These are phyloP conservation scores for Nidula niveotomentosa DNA, from an alignment of 1,284 basidiomycete genomes.

Conservation along the genomic window DNA sequence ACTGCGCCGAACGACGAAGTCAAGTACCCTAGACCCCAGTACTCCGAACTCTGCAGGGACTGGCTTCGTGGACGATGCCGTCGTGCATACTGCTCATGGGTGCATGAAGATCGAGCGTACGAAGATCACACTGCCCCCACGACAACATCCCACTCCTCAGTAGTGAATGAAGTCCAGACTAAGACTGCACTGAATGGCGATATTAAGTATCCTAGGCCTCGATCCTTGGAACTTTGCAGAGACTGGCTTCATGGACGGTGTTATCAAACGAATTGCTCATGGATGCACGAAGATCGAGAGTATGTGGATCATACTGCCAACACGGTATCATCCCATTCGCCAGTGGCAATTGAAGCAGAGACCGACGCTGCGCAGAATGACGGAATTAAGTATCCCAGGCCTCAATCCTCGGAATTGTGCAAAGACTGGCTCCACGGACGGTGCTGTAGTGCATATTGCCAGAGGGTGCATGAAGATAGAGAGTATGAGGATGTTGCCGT, in stretches of 20 bases:
- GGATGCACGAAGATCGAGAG: neutral
- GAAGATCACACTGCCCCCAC: too few relatives aligned
- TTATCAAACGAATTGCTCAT: neutral
- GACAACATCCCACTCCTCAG: too few relatives aligned
- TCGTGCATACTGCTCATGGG: neutral
- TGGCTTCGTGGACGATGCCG: neutral
- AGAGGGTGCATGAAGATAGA: constrained; percentile 27
- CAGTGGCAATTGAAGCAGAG: neutral
- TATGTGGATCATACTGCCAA: too few relatives aligned
- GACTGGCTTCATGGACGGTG: neutral
- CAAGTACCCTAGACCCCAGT: too few relatives aligned
- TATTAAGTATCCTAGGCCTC: too few relatives aligned
- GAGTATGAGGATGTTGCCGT: constrained; percentile 25
- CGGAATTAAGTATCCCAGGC: constrained; percentile 1
- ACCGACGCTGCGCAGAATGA: neutral
- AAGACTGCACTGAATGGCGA: too few relatives aligned
- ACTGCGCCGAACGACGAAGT: too few relatives aligned
- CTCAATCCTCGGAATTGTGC: constrained; percentile 7
- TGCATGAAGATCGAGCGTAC: too few relatives aligned
- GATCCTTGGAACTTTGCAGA: neutral
- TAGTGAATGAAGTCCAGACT: too few relatives aligned
- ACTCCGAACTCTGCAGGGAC: neutral
- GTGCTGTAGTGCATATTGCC: constrained; percentile 22
- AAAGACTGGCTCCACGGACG: constrained; percentile 12
- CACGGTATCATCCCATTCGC: too few relatives aligned